Percentiles rank a stretch among this genome's conserved stretches.
Evolutionary conservation across 1,284 basidiomycete species (phyloP).

Genomic region (Neolentinus lepideus): DNA sequence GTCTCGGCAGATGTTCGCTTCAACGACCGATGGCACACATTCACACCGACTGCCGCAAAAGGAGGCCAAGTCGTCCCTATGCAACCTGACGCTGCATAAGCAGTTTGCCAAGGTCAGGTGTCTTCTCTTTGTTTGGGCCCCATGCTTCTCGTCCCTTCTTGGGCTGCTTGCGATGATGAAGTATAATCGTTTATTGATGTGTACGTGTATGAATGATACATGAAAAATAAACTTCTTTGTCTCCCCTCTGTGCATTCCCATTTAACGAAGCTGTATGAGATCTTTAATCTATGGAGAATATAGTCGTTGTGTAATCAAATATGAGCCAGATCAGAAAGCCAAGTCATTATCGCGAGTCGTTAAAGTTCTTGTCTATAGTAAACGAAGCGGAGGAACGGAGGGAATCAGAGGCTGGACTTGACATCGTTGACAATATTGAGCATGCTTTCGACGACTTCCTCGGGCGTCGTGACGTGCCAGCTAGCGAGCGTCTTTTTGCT

Average conservation of each 20-base stretch:
- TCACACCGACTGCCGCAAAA: slow-evolving; percentile 77
- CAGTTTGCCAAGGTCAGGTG: neutral
- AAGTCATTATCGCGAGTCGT: neutral
- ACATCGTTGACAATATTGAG: slow-evolving; percentile 35
- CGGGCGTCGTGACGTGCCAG: slow-evolving; percentile 83
- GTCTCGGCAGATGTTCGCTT: slow-evolving; percentile 69
- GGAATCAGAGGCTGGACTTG: slow-evolving; percentile 9
- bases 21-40: slow-evolving; percentile 90
- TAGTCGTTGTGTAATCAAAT: neutral
- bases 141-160: neutral
- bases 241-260: neutral
- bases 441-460: slow-evolving; percentile 70
- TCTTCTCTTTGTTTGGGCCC: neutral
- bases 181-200: neutral
- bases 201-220: neutral
- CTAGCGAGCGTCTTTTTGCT: slow-evolving; percentile 83
- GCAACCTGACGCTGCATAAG: slow-evolving; percentile 33
- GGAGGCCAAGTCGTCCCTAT: slow-evolving; percentile 66
- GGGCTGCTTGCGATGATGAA: neutral
- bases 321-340: neutral
- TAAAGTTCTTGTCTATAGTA: neutral
- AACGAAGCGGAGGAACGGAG: neutral
- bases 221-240: neutral
- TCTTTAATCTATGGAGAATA: neutral
- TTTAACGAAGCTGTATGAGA: neutral